Evolutionary conservation across 2,329 filamentous ascomycete species (phyloP).

Genomic region (Colletotrichum chlorophyti): DNA sequence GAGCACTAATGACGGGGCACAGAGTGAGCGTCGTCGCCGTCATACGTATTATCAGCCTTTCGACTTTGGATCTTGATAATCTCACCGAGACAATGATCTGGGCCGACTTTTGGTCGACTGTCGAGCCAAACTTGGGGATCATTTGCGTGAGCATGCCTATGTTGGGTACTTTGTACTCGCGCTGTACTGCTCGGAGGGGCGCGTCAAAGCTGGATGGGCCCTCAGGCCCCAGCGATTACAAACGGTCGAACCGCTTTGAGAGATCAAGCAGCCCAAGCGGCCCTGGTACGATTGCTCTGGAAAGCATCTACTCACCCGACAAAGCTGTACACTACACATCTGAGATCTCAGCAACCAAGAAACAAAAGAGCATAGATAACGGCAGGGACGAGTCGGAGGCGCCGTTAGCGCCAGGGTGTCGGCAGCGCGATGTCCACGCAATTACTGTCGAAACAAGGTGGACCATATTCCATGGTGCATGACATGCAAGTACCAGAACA

Average conservation of each 20-base stretch:
- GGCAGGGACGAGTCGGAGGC: neutral
- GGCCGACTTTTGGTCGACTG: slow-evolving; percentile 33
- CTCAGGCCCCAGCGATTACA: neutral
- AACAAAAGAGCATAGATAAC: neutral
- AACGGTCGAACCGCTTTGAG: neutral
- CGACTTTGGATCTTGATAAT: slow-evolving; percentile 33
- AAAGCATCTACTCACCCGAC: neutral
- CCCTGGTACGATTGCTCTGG: neutral
- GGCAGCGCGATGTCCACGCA: too few species aligned
- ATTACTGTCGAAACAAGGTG: neutral
- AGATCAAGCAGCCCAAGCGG: neutral
- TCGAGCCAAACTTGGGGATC: slow-evolving; percentile 32
- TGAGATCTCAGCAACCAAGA: neutral
- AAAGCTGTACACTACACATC: neutral
- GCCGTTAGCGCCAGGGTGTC: neutral
- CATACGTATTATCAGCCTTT: slow-evolving; percentile 31
- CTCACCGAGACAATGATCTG: slow-evolving; percentile 33
- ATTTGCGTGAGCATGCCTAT: slow-evolving; percentile 33
- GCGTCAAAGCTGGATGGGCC: neutral
- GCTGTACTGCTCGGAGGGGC: neutral
- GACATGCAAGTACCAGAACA: neutral
- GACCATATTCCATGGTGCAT: too few species aligned
- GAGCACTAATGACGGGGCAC: neutral
- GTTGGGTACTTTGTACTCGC: slow-evolving; percentile 10
- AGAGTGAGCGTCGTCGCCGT: slow-evolving; percentile 33